phyloP scores from a whole-genome alignment of 2,329 filamentous ascomycete species.

The Cadophora luteo-olivacea region DNA sequence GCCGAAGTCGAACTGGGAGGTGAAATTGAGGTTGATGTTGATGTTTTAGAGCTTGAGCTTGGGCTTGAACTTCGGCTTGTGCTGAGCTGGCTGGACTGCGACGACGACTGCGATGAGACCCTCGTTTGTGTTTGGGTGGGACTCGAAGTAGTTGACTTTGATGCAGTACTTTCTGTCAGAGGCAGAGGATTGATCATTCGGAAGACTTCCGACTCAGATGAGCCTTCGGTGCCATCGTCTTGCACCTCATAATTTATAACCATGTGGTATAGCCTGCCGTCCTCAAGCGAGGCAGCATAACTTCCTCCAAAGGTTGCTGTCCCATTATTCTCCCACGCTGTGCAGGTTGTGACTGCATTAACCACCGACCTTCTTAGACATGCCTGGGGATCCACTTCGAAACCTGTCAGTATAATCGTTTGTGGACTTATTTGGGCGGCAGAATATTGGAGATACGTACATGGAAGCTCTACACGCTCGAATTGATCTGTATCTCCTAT shows the following conservation, averaged over 20 bases:
- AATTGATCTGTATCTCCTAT: neutral
- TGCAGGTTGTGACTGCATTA: neutral
- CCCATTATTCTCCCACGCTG: neutral
- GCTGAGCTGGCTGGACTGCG: neutral
- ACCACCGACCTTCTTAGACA: neutral
- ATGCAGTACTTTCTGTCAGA: too few species aligned
- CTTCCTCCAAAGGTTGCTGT: conserved; percentile 1
- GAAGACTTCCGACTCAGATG: neutral
- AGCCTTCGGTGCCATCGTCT: neutral
- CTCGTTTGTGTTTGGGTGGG: neutral
- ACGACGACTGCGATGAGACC: neutral
- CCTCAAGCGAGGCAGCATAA: neutral
- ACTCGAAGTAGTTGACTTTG: neutral
- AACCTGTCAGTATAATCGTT: neutral
- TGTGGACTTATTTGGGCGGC: neutral
- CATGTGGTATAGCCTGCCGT: neutral
- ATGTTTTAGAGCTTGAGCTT: neutral
- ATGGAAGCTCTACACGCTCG: neutral
- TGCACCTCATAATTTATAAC: neutral
- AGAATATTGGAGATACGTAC: neutral
- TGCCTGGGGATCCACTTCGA: neutral
- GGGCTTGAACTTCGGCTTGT: neutral
- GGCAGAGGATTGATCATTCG: neutral
- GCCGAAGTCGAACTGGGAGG: neutral
- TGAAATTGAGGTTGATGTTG: neutral